A percentile compares a stretch with the other conserved stretches of the same genome.
These are phyloP conservation scores for Biancaea sappan DNA, from an alignment of 306 rosid species.

Conservation along the genomic window DNA sequence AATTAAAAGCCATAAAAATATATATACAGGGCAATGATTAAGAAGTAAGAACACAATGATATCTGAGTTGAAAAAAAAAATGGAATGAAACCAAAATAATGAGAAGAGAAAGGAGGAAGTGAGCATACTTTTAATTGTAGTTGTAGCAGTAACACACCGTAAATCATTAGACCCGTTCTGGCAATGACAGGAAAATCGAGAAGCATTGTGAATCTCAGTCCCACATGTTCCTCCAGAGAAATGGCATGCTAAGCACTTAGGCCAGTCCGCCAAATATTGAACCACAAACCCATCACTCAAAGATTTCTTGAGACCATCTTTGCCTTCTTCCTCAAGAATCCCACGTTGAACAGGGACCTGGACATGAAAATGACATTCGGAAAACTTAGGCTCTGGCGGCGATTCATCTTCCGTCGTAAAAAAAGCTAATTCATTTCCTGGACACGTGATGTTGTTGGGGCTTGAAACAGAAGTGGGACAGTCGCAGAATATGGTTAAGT, in stretches of 20 bases:
- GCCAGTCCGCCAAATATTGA: background rate
- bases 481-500: conserved; percentile 39
- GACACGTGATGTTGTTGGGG: conserved; percentile 23
- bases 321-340: background rate
- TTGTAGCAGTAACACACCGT: no score
- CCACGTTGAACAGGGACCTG: conserved; percentile 39
- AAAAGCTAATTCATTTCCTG: conserved; percentile 14
- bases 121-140: conserved; percentile 36
- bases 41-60: background rate
- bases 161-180: no score
- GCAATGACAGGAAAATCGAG: conserved; percentile 42
- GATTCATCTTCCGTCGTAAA: background rate
- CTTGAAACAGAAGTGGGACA: conserved; percentile 1
- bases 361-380: conserved; percentile 16
- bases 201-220: conserved; percentile 2
- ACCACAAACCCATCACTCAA: conserved; percentile 42
- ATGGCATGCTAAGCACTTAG: conserved; percentile 23
- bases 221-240: conserved; percentile 40
- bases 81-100: background rate
- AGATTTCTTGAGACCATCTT: background rate
- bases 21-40: background rate
- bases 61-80: background rate
- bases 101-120: conserved; percentile 12
- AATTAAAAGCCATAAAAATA: background rate
- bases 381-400: background rate